Base-by-base conservation (phyloP, 257 asterid species). In the Verbena officinalis region DNA sequence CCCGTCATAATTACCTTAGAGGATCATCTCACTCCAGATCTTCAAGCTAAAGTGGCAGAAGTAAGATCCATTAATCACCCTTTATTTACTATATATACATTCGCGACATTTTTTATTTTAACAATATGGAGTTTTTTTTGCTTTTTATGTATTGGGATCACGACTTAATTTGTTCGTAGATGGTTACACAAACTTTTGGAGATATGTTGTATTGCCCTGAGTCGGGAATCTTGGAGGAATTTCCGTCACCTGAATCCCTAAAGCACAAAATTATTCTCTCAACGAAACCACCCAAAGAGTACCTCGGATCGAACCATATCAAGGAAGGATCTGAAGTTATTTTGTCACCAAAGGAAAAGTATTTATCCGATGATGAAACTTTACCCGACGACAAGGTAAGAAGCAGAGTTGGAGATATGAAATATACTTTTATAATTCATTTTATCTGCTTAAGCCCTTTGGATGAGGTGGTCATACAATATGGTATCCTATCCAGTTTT, bases 41-140 rank as follows among this genome's bases (percentile, higher is more conserved):
- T 85, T 55, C 96, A 87, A 54, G 92, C 95, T 64, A 87, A 86
- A 79, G 97, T 88, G 71, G 96, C 96, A 1, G 86, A 84, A 86
- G 97, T 90, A 70, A 74, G 69, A 53, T 14, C 31, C 57, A 16
- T 52, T 36, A 36, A 9, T 39, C n/a, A 11, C 36, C 22, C 51
- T 48, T 61, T 59, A 2, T 17, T 3, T 3, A 11, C 53, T 53
- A 50, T n/a, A n/a, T n/a, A n/a, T n/a, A n/a, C 15, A n/a, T 4
- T 34, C 4, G 5, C 14, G 20, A 27, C 13, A 8, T 52, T 42
- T 36, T 36, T 7, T 4, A 36, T 36, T 36, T 5, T 36, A 36
- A 4, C 40, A 39, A 42, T 50, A 1, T 23, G 4, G 27, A 44
- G 5, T 23, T 49, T 31, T 51, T 59, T 27, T 59, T 27, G 14